Evolutionary conservation across 331 rosid species (phyloP), one percentile per base, ranked within the genome.

Genomic region (Telfairia occidentalis): DNA sequence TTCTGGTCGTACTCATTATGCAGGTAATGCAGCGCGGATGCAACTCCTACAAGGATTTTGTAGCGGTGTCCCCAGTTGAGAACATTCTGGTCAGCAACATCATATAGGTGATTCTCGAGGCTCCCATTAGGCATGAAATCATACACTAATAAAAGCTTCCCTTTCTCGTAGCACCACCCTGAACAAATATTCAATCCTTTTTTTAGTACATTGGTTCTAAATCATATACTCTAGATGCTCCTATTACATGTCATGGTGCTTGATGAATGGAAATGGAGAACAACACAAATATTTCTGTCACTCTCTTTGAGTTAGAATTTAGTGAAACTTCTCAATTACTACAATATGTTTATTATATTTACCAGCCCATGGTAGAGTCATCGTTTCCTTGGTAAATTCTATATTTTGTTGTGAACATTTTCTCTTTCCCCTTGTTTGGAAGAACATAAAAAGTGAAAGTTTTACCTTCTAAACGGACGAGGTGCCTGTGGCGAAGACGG

Each of bases 151-250:
- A 86, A 84, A 29, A 84, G 90, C 86, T 80, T 82, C 74, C 85
- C 75, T 61, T 79, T 80, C 77, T 86, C 88, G 21, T 84, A 80
- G 83, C 90, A 84, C 90, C 90, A 86, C 30, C 90, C 86, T 84
- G 80, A 49, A 71, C 34, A 32, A 46, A 43, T 63, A 52, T 23
- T 23, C 64, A 38, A 29, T 29, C 9, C 28, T 45, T 37, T 9
- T 55, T 19, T 15, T 0, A 71, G 19, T 10, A 32, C 24, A 48
- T 49, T 71, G 76, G 29, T 71, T 9, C 49, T 5, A 32, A 30
- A 66, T 66, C 8, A 45, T 15, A 15, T 53, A 6, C 35, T 42
- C 23, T 67, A 19, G 32, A 16, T 61, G 70, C 46, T 55, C 6
- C 34, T 65, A 4, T 26, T 43, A 43, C 52, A 66, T 38, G 73